Conservation (phyloP, 768 basidiomycete species). For the Calocera cornea region DNA sequence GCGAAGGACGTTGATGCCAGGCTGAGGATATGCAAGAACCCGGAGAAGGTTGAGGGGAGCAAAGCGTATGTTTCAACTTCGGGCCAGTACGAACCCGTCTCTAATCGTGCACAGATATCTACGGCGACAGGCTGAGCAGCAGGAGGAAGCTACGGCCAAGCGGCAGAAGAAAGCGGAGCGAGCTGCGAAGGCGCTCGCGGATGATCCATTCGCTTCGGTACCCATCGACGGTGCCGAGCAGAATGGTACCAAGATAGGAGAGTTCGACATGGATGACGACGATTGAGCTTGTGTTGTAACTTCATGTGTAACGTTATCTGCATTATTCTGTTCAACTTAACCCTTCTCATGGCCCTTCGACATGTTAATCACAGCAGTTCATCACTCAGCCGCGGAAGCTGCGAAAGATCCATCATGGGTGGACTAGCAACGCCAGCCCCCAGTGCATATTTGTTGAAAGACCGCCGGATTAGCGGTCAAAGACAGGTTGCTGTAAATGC, state of each 20-base stretch:
- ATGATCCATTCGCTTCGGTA: neutral
- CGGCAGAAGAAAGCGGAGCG: slow-evolving; percentile 29
- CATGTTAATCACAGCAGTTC: no score
- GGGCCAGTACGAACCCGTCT: neutral
- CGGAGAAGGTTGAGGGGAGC: slow-evolving; percentile 87
- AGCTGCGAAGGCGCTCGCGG: slow-evolving; percentile 10
- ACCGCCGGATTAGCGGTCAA: no score
- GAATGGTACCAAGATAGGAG: neutral
- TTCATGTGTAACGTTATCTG: neutral
- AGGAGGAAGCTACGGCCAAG: slow-evolving; percentile 55
- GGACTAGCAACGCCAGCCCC: no score
- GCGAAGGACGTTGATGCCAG: slow-evolving; percentile 84
- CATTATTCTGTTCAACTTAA: neutral
- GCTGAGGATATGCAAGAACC: slow-evolving; percentile 81
- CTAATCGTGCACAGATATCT: slow-evolving; percentile 12
- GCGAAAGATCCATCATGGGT: no score
- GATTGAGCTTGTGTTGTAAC: neutral
- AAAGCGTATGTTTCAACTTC: slow-evolving; percentile 45
- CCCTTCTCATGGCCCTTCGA: no score
- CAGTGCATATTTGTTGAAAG: no score
- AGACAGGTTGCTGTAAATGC: no score
- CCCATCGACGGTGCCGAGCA: neutral
- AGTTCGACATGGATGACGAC: neutral
- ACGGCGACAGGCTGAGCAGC: slow-evolving; percentile 56
- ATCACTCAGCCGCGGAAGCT: no score